phyloP scores from a whole-genome alignment of 768 basidiomycete genomes.

The Collybiopsis luxurians region DNA sequence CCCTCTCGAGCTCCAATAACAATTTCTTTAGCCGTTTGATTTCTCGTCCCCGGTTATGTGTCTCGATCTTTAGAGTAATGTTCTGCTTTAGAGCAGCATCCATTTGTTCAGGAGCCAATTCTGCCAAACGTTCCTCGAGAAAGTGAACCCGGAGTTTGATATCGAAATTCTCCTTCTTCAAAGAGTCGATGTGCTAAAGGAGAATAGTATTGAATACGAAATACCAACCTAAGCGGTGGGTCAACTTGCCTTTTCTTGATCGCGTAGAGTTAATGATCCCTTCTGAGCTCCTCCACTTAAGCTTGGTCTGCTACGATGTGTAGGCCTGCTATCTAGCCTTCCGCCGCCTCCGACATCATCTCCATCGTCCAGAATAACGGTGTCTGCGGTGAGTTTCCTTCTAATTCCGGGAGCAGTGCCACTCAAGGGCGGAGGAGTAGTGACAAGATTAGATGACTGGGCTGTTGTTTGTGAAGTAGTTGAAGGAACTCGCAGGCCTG shows the following conservation, averaged over 20 bases:
- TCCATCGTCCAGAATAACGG: slow-evolving; percentile 17
- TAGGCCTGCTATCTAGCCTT: neutral
- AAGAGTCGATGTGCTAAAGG: slow-evolving; percentile 83
- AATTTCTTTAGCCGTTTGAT: slow-evolving; percentile 91
- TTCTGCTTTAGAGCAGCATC: slow-evolving; percentile 91
- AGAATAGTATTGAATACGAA: neutral
- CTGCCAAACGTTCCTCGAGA: slow-evolving; percentile 87
- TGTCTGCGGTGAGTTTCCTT: slow-evolving; percentile 32
- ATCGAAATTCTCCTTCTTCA: slow-evolving; percentile 97
- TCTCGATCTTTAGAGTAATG: slow-evolving; percentile 89
- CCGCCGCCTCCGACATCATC: slow-evolving; percentile 18
- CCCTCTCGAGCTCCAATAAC: slow-evolving; percentile 78
- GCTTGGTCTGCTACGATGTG: slow-evolving; percentile 34
- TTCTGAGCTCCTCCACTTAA: slow-evolving; percentile 39
- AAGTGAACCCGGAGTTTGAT: slow-evolving; percentile 96
- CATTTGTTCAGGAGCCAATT: slow-evolving; percentile 89
- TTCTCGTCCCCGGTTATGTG: slow-evolving; percentile 85
- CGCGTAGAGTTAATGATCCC: slow-evolving; percentile 74
- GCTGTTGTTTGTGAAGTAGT: slow-evolving; percentile 50
- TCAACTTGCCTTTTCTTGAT: slow-evolving; percentile 87
- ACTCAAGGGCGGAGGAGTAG: slow-evolving; percentile 47
- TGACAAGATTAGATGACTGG: slow-evolving; percentile 45
- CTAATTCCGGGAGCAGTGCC: slow-evolving; percentile 14
- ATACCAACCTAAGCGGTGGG: neutral
- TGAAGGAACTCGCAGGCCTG: slow-evolving; percentile 42